A percentile compares a stretch with the other conserved stretches of the same genome.
Conservation (phyloP, 108 stramenopile species). For the Stephanodiscus minutulus region DNA sequence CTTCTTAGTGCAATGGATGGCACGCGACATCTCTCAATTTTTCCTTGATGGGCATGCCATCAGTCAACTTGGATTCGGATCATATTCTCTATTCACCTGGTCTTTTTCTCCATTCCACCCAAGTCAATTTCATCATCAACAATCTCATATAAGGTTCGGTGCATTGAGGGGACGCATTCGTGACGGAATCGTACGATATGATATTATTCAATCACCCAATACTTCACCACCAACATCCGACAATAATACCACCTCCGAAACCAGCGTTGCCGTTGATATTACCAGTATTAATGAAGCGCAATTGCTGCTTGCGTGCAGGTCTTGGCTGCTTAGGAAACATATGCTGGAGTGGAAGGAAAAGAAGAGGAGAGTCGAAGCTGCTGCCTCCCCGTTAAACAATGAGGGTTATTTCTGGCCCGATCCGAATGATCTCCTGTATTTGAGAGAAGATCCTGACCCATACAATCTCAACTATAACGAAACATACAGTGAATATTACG, state of each 20-base stretch:
- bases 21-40: background rate
- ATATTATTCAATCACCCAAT: background rate
- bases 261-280: background rate
- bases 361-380: conserved; percentile 43
- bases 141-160: too few relatives aligned
- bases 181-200: too few relatives aligned
- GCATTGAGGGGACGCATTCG: too few relatives aligned
- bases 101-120: conserved; percentile 11
- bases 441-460: conserved; percentile 47
- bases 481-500: conserved; percentile 30
- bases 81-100: background rate
- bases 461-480: conserved; percentile 30
- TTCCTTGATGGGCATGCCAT: background rate
- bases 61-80: background rate
- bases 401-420: conserved; percentile 47
- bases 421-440: conserved; percentile 47
- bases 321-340: conserved; percentile 66
- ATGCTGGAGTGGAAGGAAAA: conserved; percentile 64
- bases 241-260: conserved; percentile 3
- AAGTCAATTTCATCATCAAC: background rate
- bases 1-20: conserved; percentile 1
- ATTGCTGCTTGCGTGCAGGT: conserved; percentile 72
- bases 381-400: conserved; percentile 33
- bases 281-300: conserved; percentile 38
- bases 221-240: background rate